These are phyloP conservation scores for Termitomyces sp. DNA, from an alignment of 768 basidiomycete genomes.

Conservation along the genomic window DNA sequence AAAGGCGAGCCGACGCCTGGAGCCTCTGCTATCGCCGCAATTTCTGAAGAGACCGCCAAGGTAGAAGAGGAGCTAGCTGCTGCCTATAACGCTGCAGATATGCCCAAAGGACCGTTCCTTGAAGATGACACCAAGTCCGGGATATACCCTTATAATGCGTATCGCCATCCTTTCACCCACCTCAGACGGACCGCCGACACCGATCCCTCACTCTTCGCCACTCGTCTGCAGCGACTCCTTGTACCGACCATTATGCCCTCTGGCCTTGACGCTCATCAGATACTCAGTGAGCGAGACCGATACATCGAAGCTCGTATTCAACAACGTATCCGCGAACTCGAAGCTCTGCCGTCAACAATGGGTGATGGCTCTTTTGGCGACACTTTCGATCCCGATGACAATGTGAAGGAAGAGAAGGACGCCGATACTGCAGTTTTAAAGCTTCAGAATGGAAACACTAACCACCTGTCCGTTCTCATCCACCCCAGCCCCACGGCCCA, in stretches of 20 bases:
- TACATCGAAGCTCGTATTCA: constrained; percentile 86
- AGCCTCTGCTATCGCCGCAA: constrained; percentile 17
- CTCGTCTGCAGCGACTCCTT: constrained; percentile 73
- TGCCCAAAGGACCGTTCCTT: constrained; percentile 69
- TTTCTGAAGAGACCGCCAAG: constrained; percentile 42
- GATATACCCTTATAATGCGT: constrained; percentile 92
- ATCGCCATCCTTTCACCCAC: constrained; percentile 76
- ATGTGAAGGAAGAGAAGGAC: constrained; percentile 41
- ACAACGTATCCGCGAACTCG: constrained; percentile 86
- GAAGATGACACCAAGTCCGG: constrained; percentile 78
- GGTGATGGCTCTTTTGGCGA: constrained; percentile 67
- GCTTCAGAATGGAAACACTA: constrained; percentile 17
- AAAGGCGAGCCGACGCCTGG: constrained; percentile 41
- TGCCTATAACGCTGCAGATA: constrained; percentile 46
- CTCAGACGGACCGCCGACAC: constrained; percentile 60
- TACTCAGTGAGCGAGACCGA: constrained; percentile 88
- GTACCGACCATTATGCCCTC: constrained; percentile 87
- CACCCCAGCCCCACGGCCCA: constrained; percentile 63
- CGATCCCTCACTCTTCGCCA: constrained; percentile 59
- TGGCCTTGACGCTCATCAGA: constrained; percentile 88
- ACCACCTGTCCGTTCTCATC: constrained; percentile 28
- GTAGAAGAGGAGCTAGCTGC: constrained; percentile 46
- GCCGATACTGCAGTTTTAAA: constrained; percentile 25
- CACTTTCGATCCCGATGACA: constrained; percentile 31
- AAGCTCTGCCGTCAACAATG: constrained; percentile 71